Evolutionary conservation across 148 eudicot genomes (phyloP), one percentile per base, ranked within the genome.

Genomic region (Rhododendron ovatum): DNA sequence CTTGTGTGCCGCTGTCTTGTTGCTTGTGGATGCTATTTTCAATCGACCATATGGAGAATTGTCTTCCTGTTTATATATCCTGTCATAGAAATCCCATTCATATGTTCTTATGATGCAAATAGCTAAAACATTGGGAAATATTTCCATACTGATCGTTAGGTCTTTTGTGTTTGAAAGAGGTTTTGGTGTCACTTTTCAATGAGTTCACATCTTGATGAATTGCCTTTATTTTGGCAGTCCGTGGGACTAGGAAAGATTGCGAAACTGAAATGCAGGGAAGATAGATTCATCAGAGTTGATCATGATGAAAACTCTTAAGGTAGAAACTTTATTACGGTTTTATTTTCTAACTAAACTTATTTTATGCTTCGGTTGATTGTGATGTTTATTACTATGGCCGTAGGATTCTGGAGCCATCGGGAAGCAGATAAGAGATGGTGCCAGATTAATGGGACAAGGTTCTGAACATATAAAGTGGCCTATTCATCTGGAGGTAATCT

Each of bases 231-330:
- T n/a, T 85, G 74, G 88, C 99, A 97, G 99, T 98, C 99, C 82
- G 95, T 93, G 82, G 99, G 99, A 8, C 86, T 97, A 65, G 98
- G 98, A 82, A 97, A 97, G 95, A 94, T 97, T 80, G 95, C 96
- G 20, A 93, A 90, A 92, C 93, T 94, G 69, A 88, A 97, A 97
- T 89, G 95, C 95, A 81, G 98, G 99, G 91, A 91, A 91, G 91
- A 97, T 97, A 75, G 99, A 97, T 88, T 97, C 99, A 24, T 95
- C 98, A 11, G 96, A 97, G 90, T 88, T 97, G 90, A 97, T 97
- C 85, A 93, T 98, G 6, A 97, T 97, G 99, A 97, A 97, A 91
- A 97, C 96, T 83, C 94, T 95, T 53, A 97, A 97, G 96, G 99
- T 88, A 75, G 35, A 11, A 15, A 76, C 73, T 41, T 77, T 53